A percentile compares a stretch with the other conserved stretches of the same genome.
These are phyloP conservation scores for Clonostachys solani DNA, from an alignment of 2,329 filamentous ascomycete species.

Conservation along the genomic window DNA sequence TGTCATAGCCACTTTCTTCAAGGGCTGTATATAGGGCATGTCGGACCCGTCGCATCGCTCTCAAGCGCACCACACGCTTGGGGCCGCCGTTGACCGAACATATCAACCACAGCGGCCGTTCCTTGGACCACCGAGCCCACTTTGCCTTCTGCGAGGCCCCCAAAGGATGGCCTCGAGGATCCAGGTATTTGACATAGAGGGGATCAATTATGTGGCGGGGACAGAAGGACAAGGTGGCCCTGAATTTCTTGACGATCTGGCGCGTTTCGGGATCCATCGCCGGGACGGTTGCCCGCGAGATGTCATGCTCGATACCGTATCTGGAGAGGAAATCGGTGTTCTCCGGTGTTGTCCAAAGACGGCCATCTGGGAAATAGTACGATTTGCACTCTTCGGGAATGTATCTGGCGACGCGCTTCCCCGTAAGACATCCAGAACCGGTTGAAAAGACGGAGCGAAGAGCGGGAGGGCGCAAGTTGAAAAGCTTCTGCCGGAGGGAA, in stretches of 20 bases:
- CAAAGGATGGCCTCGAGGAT: slow-evolving; percentile 23
- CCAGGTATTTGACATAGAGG: slow-evolving; percentile 23
- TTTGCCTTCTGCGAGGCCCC: slow-evolving; percentile 12
- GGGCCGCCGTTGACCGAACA: slow-evolving; percentile 6
- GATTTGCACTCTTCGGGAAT: slow-evolving; percentile 1
- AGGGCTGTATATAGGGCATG: slow-evolving; percentile 17
- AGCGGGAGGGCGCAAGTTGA: slow-evolving; percentile 4
- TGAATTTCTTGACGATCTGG: slow-evolving; percentile 9
- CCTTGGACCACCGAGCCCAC: slow-evolving; percentile 15
- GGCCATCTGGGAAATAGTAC: not conserved
- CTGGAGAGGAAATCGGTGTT: slow-evolving; percentile 1
- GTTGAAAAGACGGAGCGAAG: not conserved
- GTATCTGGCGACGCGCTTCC: not conserved
- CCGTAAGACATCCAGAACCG: slow-evolving; percentile 7
- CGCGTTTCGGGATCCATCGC: slow-evolving; percentile 3
- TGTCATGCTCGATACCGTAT: not conserved
- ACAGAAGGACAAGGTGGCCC: slow-evolving; percentile 13
- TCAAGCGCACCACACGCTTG: slow-evolving; percentile 15
- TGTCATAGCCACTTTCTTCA: slow-evolving; percentile 14
- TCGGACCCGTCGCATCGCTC: slow-evolving; percentile 15
- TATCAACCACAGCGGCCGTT: slow-evolving; percentile 25
- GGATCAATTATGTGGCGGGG: slow-evolving; percentile 22
- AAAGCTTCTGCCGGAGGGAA: slow-evolving; percentile 6
- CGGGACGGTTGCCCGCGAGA: slow-evolving; percentile 9
- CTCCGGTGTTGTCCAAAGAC: not conserved